Conservation (phyloP, 768 basidiomycete genomes). For the Pulveroboletus ravenelii region DNA sequence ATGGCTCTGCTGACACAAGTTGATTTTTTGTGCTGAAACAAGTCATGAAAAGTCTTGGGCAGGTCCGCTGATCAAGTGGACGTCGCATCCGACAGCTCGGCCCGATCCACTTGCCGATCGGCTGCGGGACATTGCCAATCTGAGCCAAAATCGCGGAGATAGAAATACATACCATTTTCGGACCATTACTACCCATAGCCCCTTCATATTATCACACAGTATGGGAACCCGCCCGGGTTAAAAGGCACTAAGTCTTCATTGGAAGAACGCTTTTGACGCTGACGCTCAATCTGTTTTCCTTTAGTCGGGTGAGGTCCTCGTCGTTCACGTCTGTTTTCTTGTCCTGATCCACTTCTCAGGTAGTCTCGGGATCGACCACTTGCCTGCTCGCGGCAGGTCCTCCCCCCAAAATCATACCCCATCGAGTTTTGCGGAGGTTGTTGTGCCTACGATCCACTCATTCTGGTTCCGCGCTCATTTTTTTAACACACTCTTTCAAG, state of each 20-base stretch:
- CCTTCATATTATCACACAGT: constrained; percentile 13
- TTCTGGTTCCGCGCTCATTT: constrained; percentile 27
- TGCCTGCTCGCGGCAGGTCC: background rate
- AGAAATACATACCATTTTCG: constrained; percentile 1
- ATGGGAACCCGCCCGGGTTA: constrained; percentile 3
- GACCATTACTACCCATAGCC: background rate
- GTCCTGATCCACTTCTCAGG: constrained; percentile 6
- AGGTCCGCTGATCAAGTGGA: background rate
- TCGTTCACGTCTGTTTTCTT: background rate
- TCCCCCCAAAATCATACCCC: background rate
- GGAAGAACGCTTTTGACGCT: constrained; percentile 1
- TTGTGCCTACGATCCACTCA: constrained; percentile 12
- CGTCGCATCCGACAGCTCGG: background rate
- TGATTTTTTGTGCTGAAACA: background rate
- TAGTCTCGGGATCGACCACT: constrained; percentile 3
- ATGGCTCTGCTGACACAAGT: too few relatives aligned
- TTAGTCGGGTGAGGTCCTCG: constrained; percentile 8
- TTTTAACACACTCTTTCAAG: constrained; percentile 21
- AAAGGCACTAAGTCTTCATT: background rate
- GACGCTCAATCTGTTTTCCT: background rate
- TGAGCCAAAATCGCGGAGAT: constrained; percentile 23
- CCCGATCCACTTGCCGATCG: constrained; percentile 5
- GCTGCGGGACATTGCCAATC: background rate
- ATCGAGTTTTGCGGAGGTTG: constrained; percentile 3
- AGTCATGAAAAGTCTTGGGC: background rate